Evolutionary conservation across 805 yeast genomes (phyloP).

Genomic region (Maudiozyma bulderi): DNA sequence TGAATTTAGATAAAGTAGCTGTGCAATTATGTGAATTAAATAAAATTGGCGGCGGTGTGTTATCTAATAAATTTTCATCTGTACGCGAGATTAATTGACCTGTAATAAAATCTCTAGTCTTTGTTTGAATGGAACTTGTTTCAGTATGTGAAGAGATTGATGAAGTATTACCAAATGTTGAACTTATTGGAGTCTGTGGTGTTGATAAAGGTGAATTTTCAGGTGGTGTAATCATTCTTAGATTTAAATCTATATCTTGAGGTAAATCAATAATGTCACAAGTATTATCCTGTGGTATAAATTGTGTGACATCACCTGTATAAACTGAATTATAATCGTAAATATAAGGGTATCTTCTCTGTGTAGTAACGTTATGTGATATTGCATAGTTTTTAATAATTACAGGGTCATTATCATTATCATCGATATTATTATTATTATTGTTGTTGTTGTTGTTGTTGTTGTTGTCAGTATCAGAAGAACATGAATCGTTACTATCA

Average conservation of each 20-base stretch:
- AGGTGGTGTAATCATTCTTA: background rate
- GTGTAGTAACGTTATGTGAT: constrained; percentile 61
- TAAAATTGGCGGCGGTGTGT: background rate
- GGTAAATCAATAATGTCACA: constrained; percentile 29
- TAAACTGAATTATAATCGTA: constrained; percentile 75
- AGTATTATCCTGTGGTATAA: constrained; percentile 20
- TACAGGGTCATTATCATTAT: background rate
- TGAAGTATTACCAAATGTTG: background rate
- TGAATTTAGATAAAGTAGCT: background rate
- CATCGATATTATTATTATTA: background rate
- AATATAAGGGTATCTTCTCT: constrained; percentile 62
- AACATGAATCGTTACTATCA: background rate
- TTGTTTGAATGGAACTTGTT: background rate
- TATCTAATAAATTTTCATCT: background rate
- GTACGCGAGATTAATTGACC: background rate
- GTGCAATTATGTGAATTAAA: background rate
- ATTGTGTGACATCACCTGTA: constrained; percentile 35
- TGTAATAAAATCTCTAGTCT: constrained; percentile 1
- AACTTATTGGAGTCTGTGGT: background rate
- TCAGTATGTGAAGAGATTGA: background rate
- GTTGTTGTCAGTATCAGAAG: background rate
- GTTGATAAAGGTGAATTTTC: background rate
- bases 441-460: background rate
- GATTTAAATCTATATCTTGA: background rate
- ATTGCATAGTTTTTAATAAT: constrained; percentile 32